Base-by-base conservation (phyloP, 2,329 filamentous ascomycete genomes). In the Annulohypoxylon truncatum region DNA sequence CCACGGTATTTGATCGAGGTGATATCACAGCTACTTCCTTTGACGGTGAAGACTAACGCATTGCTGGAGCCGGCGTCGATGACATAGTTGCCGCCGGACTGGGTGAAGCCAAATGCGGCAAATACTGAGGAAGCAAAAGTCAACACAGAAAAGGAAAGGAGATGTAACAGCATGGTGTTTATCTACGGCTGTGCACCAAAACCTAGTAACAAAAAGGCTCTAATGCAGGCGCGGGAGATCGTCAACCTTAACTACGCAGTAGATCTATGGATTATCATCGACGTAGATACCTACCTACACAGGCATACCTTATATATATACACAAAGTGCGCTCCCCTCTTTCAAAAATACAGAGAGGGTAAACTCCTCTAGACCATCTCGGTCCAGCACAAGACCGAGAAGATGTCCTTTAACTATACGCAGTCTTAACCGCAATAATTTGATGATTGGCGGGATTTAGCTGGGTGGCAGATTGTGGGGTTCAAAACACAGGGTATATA, bases 1-100 rank as follows among this genome's bases (percentile, higher is more conserved):
- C 86, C 84, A 22, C 85, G 84, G 73, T 83, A 90, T 57, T 83
- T 82, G 75, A 91, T 86, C 0, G 87, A 90, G 12, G 83, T 89
- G 75, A 91, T 87, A 70, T 90, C 89, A 69, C 88, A 90, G 74
- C 79, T 89, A 13, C 79, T 80, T 48, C 82, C 79, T 68, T 79
- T 83, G 52, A 88, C 82, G 2, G 82, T 82, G 68, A 87, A 83
- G 35, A 83, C 76, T 55, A 88, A 77, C 2, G 83, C 61, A 66
- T 87, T 85, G 77, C 73, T 60, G 59, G 77, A 71, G 6, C 77
- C 79, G 46, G 80, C 77, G 61, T 82, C 79, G 52, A 82, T 76
- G 10, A 79, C 75, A 72, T 82, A 82, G 20, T 76, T 73, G 47
- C 68, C 71, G 35, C 74, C 74, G 8, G 75, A 75, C 20, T 75